Percentiles rank a stretch among this genome's conserved stretches.
Evolutionary conservation across 345 rosid species (phyloP).

Genomic region (Nasturtium officinale): DNA sequence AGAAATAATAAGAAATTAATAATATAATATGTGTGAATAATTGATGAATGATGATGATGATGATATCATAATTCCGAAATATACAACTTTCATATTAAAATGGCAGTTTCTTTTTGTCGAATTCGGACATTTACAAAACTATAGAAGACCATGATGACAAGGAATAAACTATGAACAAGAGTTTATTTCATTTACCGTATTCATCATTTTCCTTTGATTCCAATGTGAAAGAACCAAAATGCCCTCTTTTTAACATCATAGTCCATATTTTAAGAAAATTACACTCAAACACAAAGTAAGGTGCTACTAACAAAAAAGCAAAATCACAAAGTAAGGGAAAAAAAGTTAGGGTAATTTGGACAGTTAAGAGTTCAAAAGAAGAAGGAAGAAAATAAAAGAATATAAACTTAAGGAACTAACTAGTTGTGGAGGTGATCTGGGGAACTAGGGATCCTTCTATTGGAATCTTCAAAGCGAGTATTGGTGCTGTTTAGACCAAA

Average conservation of each 20-base stretch:
- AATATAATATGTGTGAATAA: neutral
- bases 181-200: neutral
- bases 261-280: neutral
- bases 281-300: slow-evolving; percentile 5
- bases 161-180: slow-evolving; percentile 8
- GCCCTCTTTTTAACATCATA: neutral
- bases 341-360: neutral
- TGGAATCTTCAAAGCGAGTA: slow-evolving; percentile 52
- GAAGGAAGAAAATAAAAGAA: slow-evolving; percentile 4
- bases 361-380: neutral
- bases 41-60: too few species aligned
- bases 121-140: slow-evolving; percentile 2
- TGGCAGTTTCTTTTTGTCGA: neutral
- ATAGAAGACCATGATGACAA: slow-evolving; percentile 20
- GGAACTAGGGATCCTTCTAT: slow-evolving; percentile 78
- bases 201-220: neutral
- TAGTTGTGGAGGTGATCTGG: slow-evolving; percentile 93
- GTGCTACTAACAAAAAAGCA: neutral
- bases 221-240: slow-evolving; percentile 4
- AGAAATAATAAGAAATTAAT: neutral
- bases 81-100: neutral
- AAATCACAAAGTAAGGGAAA: neutral
- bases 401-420: slow-evolving; percentile 23
- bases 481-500: slow-evolving; percentile 33
- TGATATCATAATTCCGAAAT: neutral